Base-by-base conservation (phyloP, 176 grass and related monocot genomes). In the Guadua angustifolia region DNA sequence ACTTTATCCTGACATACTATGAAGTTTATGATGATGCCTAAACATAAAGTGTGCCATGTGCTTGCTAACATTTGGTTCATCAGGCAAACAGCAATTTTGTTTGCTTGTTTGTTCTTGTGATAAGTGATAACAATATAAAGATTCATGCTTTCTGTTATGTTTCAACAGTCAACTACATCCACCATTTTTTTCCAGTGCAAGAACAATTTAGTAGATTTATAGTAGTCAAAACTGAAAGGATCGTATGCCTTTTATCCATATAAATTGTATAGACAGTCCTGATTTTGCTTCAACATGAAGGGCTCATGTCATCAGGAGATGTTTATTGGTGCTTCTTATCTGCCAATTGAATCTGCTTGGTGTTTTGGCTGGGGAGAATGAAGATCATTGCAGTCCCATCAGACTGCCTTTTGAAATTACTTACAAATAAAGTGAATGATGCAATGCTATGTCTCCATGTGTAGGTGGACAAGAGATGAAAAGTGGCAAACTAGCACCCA, bases 401-500 rank as follows among this genome's bases (percentile, higher is more conserved):
- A 32, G 44, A 29, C 1, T n/a, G 44, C 29, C 39, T 67, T 56
- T 82, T 26, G 14, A 62, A 50, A 77, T 21, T 45, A 36, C 26
- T 46, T 15, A 7, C 18, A 24, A 82, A 29, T 15, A 4, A 74
- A 80, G 47, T 49, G 15, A 69, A 50, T 74, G 60, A 80, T 74
- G 75, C 59, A 75, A 69, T 73, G 26, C 10, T 49, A 15, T 80
- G 1, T 86, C 62, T 53, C 38, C 62, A 29, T 74, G 7, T 82
- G 66, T 78, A 94, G 94, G 77, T 90, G 90, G 92, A 83, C 67
- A 5, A 77, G 73, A 79, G 90, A 94, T 12, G 81, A 78, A 84
- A 73, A 88, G 70, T 97, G 92, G 94, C 80, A 94, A 84, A 82
- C 73, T 7, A 90, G 56, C 21, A 43, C 46, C 9, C 85, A 83